Evolutionary conservation across 2,329 filamentous ascomycete genomes (phyloP), one percentile per base, ranked within the genome.

Genomic region (Laburnicola sp.): DNA sequence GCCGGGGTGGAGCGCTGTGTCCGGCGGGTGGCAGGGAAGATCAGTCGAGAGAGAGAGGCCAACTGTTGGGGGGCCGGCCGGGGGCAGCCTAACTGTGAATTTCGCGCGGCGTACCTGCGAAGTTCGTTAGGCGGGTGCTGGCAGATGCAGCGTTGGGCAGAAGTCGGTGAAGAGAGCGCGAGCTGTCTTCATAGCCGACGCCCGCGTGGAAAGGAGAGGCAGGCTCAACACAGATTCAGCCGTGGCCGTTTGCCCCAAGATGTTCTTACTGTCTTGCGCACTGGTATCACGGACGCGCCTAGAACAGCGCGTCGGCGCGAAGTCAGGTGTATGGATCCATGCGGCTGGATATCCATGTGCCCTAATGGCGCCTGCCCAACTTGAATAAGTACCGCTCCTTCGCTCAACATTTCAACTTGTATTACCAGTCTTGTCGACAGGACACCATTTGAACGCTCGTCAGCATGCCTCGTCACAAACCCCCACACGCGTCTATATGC

Each of bases 281-380:
- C 30, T 30, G 35, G 26, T 38, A n/a, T n/a, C 41, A 38, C 42
- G 26, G 22, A 44, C 51, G 51, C 46, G 46, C 34, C 34, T 45
- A 45, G 36, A 21, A 48, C 10, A 40, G 38, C 43, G 50, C 43
- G 38, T 46, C 28, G 38, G 59, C 64, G 63, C 64, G 63, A 27
- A 54, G 57, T 65, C 64, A 67, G 53, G 56, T 66, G 63, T 48
- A 45, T 52, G 45, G 30, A 35, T 34, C 42, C 37, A n/a, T n/a
- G n/a, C n/a, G n/a, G n/a, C n/a, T n/a, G n/a, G n/a, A n/a, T n/a
- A n/a, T n/a, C n/a, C n/a, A n/a, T n/a, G n/a, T n/a, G n/a, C n/a
- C n/a, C n/a, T n/a, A 9, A 23, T 9, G 8, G 40, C 16, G 27
- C 28, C 28, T 43, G 38, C 38, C 25, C 28, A 6, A 22, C 30